Evolutionary conservation across 495 filamentous ascomycete species (phyloP), one percentile per base, ranked within the genome.

Genomic region (Pyrenula aspistea): DNA sequence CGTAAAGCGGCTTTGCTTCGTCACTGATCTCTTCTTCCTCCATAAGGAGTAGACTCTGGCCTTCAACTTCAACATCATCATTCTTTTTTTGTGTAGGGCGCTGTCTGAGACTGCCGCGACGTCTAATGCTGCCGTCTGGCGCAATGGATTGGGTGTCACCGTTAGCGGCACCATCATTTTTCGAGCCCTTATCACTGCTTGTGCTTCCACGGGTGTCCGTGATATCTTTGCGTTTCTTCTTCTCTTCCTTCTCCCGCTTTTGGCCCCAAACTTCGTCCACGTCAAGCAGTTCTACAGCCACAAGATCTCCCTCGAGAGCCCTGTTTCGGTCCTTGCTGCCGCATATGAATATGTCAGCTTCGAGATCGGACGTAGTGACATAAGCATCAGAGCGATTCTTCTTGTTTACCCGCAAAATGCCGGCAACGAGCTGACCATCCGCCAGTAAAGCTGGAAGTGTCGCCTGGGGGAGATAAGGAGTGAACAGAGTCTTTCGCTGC

Each of bases 51-150:
- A 98, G 81, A 67, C 91, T 96, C 73, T 98, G 93, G 2, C 93
- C 93, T 67, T 98, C 93, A 50, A 98, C 93, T 73, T 98, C 93
- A 24, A 98, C 93, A 71, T 98, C 93, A 61, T 98, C 93, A 57
- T 98, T 98, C 80, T 98, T 98, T 82, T 98, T 98, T 72, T 98
- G 93, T 1, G 92, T 97, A 21, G 94, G 94, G 51, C 93, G 86
- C 73, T 97, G 93, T 62, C 91, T 83, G 60, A 98, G 81, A 77
- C 92, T 96, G 56, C 93, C 93, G 66, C 93, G 85, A 56, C 93
- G 83, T 57, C 91, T 84, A 61, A 98, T 85, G 60, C 89, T 89
- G 62, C 92, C 91, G 59, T 85, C 85, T 54, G 74, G 76, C 12
- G 75, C 77, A 50, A 91, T 77, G 56, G 82, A 81, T 58, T 78